Conservation (phyloP, 192 early-diverging fungal species). For the Mortierella hygrophila region DNA sequence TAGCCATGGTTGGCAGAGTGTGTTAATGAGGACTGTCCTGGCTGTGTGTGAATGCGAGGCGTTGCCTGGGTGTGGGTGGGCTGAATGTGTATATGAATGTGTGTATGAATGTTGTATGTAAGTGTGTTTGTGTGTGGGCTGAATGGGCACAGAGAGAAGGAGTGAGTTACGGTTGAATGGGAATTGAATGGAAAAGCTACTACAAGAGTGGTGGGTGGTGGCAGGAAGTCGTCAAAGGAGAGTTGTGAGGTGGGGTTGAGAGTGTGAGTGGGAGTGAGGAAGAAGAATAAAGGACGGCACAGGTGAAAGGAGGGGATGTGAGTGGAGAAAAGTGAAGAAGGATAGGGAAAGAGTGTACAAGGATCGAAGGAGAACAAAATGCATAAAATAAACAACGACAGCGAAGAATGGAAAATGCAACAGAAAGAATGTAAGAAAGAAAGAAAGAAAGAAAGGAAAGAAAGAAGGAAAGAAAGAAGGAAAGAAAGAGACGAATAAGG, state of each 20-base stretch:
- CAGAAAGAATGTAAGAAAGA: slow-evolving; percentile 4
- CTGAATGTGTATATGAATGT: background rate
- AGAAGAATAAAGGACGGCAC: background rate
- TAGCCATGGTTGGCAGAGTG: background rate
- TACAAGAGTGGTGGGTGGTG: no score
- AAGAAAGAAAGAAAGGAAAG: background rate
- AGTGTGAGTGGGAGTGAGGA: background rate
- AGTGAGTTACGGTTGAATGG: background rate
- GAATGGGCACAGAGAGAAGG: background rate
- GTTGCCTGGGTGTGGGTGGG: background rate
- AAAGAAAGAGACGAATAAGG: slow-evolving; percentile 1
- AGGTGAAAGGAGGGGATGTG: background rate
- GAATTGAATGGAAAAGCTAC: background rate
- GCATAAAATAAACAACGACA: background rate
- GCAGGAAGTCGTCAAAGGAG: background rate
- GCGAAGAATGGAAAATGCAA: background rate
- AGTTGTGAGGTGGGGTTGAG: background rate
- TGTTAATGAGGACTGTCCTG: background rate
- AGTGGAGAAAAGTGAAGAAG: background rate
- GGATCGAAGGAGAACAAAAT: background rate
- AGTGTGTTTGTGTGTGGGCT: background rate
- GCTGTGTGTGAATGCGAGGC: no score
- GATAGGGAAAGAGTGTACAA: background rate
- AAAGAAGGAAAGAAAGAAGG: background rate
- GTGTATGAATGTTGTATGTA: background rate